Percentiles rank a stretch among this genome's conserved stretches.
phyloP scores from a whole-genome alignment of 1,284 basidiomycete species.

The Xanthoconium separans region DNA sequence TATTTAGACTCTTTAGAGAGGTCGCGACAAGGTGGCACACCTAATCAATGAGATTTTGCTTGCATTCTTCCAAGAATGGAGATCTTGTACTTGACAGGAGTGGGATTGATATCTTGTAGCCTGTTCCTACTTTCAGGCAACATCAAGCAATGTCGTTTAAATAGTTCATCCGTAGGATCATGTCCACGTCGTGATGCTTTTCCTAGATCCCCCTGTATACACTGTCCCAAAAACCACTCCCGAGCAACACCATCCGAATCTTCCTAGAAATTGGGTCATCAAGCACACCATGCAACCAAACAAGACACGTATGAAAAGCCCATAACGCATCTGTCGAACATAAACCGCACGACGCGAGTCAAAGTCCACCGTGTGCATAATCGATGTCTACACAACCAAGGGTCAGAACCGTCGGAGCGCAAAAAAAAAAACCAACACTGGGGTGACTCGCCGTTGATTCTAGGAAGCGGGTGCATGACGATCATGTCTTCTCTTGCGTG shows the following conservation, averaged over 20 bases:
- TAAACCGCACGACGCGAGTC: constrained; percentile 93
- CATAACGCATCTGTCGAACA: constrained; percentile 99
- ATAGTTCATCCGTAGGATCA: background rate
- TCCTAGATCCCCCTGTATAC: constrained; percentile 15
- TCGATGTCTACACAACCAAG: constrained; percentile 78
- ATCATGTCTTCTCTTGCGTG: constrained; percentile 96
- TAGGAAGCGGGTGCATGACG: constrained; percentile 96
- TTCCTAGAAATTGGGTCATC: constrained; percentile 26
- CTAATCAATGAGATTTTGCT: too few relatives aligned
- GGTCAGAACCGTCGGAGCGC: constrained; percentile 2
- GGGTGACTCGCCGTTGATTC: constrained; percentile 73
- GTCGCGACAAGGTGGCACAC: too few relatives aligned
- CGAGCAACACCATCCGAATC: constrained; percentile 78
- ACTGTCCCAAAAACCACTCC: constrained; percentile 57
- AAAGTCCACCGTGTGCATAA: constrained; percentile 96
- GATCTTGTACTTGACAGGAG: too few relatives aligned
- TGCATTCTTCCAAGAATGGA: too few relatives aligned
- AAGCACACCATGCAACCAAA: background rate
- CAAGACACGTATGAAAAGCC: constrained; percentile 80
- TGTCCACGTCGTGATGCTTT: background rate
- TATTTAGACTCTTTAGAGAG: too few relatives aligned
- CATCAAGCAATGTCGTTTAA: background rate
- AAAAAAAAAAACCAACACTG: background rate
- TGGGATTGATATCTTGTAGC: too few relatives aligned
- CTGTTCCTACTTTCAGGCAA: too few relatives aligned